phyloP scores from a whole-genome alignment of 306 rosid species.

The Astragalus membranaceus region DNA sequence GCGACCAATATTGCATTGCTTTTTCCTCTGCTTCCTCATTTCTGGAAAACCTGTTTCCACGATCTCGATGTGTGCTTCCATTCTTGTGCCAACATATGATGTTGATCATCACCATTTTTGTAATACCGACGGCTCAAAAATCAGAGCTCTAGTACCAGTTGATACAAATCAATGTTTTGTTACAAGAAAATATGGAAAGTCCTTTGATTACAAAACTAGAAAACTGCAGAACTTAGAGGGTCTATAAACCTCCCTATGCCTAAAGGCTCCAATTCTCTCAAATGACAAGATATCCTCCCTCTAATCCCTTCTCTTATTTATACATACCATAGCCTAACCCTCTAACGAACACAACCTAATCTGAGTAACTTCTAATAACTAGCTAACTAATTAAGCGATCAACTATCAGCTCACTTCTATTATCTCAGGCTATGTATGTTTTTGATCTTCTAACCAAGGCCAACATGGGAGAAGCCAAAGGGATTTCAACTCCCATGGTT shows the following conservation, averaged over 20 bases:
- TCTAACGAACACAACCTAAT: neutral
- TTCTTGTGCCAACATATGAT: too few relatives aligned
- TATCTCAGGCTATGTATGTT: neutral
- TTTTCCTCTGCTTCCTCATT: neutral
- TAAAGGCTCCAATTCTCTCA: neutral
- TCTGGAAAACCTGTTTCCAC: neutral
- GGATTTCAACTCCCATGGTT: too few relatives aligned
- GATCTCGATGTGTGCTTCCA: neutral
- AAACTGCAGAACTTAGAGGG: neutral
- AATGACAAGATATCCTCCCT: neutral
- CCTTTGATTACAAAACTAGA: neutral
- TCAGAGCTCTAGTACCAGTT: neutral
- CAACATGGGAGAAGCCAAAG: too few relatives aligned
- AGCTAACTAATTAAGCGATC: neutral
- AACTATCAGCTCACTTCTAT: neutral
- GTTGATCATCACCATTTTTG: neutral
- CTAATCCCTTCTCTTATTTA: neutral
- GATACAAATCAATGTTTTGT: too few relatives aligned
- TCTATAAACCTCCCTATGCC: neutral
- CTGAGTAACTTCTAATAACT: neutral
- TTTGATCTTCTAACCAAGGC: neutral
- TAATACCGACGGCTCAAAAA: neutral
- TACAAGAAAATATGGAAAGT: neutral
- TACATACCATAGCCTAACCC: neutral
- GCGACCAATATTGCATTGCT: neutral